Evolutionary conservation across 1,284 basidiomycete genomes (phyloP).

Genomic region (Microbotryum scabiosae): DNA sequence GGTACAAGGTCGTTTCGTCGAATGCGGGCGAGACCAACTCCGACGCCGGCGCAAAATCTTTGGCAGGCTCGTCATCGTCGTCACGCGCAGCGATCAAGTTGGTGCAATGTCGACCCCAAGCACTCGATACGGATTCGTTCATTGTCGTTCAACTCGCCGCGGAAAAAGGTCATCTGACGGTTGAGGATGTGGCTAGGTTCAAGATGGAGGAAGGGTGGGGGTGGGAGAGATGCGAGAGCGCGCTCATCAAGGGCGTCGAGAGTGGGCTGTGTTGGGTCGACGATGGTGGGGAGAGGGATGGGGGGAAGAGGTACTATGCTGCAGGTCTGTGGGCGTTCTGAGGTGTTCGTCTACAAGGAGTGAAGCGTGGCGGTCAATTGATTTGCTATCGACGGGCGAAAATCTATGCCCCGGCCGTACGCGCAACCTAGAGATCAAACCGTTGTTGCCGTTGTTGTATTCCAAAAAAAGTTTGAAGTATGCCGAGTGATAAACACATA

Average conservation of each 20-base stretch:
- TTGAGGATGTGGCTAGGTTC: slow-evolving; percentile 13
- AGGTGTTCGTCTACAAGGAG: too few relatives aligned
- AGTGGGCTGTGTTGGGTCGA: slow-evolving; percentile 95
- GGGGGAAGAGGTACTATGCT: too few relatives aligned
- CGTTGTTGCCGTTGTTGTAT: too few relatives aligned
- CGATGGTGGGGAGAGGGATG: slow-evolving; percentile 39
- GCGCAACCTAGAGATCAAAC: too few relatives aligned
- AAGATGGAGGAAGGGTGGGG: slow-evolving; percentile 70
- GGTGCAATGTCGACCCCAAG: slow-evolving; percentile 40
- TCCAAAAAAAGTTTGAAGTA: too few relatives aligned
- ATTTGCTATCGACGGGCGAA: too few relatives aligned
- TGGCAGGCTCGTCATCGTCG: slow-evolving; percentile 49
- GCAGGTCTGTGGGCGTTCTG: too few relatives aligned
- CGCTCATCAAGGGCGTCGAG: slow-evolving; percentile 77
- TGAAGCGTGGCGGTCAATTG: too few relatives aligned
- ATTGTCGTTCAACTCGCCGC: slow-evolving; percentile 39
- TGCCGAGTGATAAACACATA: too few relatives aligned
- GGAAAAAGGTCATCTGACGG: slow-evolving; percentile 56
- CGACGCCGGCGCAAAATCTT: too few relatives aligned
- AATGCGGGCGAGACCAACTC: too few relatives aligned
- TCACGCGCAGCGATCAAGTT: slow-evolving; percentile 41
- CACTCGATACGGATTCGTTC: slow-evolving; percentile 41
- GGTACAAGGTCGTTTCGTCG: slow-evolving; percentile 53
- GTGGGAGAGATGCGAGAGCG: slow-evolving; percentile 60
- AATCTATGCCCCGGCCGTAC: too few relatives aligned